Base-by-base conservation (phyloP, 257 asterid genomes). In the Jasminum sambac region DNA sequence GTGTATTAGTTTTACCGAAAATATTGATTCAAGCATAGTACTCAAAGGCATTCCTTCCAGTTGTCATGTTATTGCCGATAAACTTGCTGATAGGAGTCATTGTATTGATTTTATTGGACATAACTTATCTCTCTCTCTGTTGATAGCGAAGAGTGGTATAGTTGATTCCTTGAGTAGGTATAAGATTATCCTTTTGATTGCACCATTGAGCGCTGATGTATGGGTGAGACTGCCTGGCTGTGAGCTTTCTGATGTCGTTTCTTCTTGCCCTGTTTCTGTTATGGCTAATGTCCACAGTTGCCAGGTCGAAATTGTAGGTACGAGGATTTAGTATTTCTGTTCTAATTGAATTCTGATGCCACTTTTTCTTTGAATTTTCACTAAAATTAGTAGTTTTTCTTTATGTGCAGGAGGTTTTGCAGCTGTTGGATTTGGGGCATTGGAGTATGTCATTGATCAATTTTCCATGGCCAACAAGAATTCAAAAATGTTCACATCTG, bases 211-310 rank as follows among this genome's bases (percentile, higher is more conserved):
- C 80, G 90, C 89, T 66, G 96, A 94, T 85, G 80, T 85, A 43
- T 94, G 97, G 97, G 82, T 91, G 84, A 86, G 90, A 80, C 81
- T 91, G 44, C 97, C 99, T 59, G 48, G 37, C 71, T 76, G 68
- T 74, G 89, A 84, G 73, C 65, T 73, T 50, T 63, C 80, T 44
- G 74, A 70, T 74, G 68, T 57, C 12, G 66, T 68, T 71, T 74
- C 84, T 64, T 65, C 83, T 64, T 69, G 62, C 81, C 90, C 97
- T 50, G 78, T 65, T 66, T 84, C 85, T 80, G 70, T 91, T 72
- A 90, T 89, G 96, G 86, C 86, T 68, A 77, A 75, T 70, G 79
- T 88, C 69, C 74, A 73, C 66, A 83, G 84, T 69, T 87, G 92
- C 72, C 89, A 80, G 67, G 68, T 94, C 74, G 86, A 84, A 60